Base-by-base conservation (phyloP, 805 yeast species). In the Yarrowia yakushimensis region DNA sequence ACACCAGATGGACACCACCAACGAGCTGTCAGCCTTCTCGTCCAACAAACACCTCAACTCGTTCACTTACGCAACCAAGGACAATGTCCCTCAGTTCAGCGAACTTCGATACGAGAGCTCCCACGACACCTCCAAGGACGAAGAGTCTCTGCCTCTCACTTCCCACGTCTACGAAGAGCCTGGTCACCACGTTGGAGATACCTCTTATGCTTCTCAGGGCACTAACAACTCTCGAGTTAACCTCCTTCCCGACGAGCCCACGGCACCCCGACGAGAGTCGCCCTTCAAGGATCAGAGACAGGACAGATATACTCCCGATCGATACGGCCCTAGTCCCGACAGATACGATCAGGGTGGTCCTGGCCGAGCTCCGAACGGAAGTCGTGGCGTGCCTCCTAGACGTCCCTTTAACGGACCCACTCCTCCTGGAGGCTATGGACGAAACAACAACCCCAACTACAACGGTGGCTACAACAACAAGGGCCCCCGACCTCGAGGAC, bases 41-140 rank as follows among this genome's bases (percentile, higher is more conserved):
- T 34, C 62, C 52, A 23, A 22, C 20, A 52, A 55, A 23, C 66
- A 63, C 25, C 62, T 63, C 52, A 43, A 36, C 37, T 41, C 59
- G 10, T 52, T 61, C n/a, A 20, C 60, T 10, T 28, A 48, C 20
- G 34, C 54, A 17, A 17, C 62, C 36, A 43, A 52, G 46, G 41
- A 62, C 5, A 54, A 63, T 25, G 66, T 34, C n/a, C 61, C 64
- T 12, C 66, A 66, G 42, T 66, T 65, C 41, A 55, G 66, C 27
- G 69, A 67, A 34, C 63, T 66, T 50, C 66, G 63, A 43, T 66
- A 60, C 45, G 68, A 67, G 28, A 57, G 61, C 33, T 42, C 65
- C 9, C 64, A 45, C 45, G 59, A 62, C 15, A 45, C 60, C 27
- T 36, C 34, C 25, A 45, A 59, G 37, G 62, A 52, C 50, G 61